Percentiles rank a stretch among this genome's conserved stretches.
Evolutionary conservation across 768 basidiomycete genomes (phyloP).

Genomic region (Boletus rubescentipes): DNA sequence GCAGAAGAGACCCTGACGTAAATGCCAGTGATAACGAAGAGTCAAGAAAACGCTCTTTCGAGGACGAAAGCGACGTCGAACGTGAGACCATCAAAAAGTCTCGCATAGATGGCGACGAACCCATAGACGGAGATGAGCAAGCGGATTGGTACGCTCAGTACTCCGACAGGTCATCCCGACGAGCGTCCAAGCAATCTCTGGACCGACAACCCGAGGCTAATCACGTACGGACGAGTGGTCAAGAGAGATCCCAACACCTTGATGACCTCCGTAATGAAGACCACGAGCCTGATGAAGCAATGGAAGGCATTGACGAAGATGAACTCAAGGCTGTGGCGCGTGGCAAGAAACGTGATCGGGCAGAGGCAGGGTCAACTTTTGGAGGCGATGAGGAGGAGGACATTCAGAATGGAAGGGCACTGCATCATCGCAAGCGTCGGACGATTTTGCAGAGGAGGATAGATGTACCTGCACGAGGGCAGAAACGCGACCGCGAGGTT

Average conservation of each 20-base stretch:
- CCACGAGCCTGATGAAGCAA: conserved; percentile 35
- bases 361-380: conserved; percentile 70
- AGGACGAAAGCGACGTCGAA: conserved; percentile 45
- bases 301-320: conserved; percentile 43
- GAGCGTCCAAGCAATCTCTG: conserved; percentile 52
- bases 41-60: conserved; percentile 43
- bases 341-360: conserved; percentile 76
- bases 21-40: conserved; percentile 25
- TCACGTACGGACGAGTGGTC: conserved; percentile 36
- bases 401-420: conserved; percentile 40
- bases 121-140: conserved; percentile 50
- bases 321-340: conserved; percentile 36
- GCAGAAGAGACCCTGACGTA: conserved; percentile 31
- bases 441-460: conserved; percentile 54
- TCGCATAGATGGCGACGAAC: conserved; percentile 49
- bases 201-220: conserved; percentile 43
- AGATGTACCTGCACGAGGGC: conserved; percentile 48
- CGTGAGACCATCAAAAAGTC: conserved; percentile 49
- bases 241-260: conserved; percentile 40
- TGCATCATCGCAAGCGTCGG: conserved; percentile 56
- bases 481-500: conserved; percentile 64
- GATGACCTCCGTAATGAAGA: conserved; percentile 52
- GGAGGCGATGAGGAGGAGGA: conserved; percentile 54
- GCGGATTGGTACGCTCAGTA: conserved; percentile 40
- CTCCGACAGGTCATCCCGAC: conserved; percentile 25